Base-by-base conservation (phyloP, 2,329 filamentous ascomycete species). In the Fusarium miscanthi region DNA sequence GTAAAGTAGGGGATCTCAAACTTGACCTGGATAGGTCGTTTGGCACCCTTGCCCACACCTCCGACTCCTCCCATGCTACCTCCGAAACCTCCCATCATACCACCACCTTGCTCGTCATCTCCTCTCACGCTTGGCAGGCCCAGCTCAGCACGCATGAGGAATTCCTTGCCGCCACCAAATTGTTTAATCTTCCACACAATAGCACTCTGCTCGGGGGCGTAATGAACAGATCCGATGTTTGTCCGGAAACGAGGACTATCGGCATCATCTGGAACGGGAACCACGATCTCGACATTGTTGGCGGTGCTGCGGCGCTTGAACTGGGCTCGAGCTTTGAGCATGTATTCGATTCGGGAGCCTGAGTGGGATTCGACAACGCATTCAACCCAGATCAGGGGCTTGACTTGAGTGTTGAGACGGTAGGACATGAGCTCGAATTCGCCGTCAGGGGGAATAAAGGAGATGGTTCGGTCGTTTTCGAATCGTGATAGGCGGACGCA, bases 151-250 rank as follows among this genome's bases (percentile, higher is more conserved):
- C 96, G 93, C 96, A 99, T 99, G 76, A 99, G 87, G 79, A 99
- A 99, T 81, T 99, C 96, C 84, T 99, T 99, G 76, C 92, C 91
- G n/a, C 96, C 96, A 48, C 96, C 96, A 82, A 99, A 99, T 79
- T 99, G 96, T 87, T 99, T 99, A 82, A 99, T 99, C 87, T 99
- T 99, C 96, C 96, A 99, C 56, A 99, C 93, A 76, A 99, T 99
- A 66, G 95, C 95, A 72, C 94, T 97, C 80, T 97, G 95, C 83
- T 99, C 96, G 1, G 96, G 96, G 8, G 95, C 95, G 81, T 99
- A 99, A 84, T 99, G 96, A 17, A 99, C 96, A 35, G 93, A 94
- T 61, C 96, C 96, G 70, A 99, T 97, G 81, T 98, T 99, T 40
- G 96, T 99, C 59, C 96, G 90, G 89, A 99, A 99, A 48, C 96